phyloP scores from a whole-genome alignment of 2,329 filamentous ascomycete genomes.

The Metarhizium robertsii region DNA sequence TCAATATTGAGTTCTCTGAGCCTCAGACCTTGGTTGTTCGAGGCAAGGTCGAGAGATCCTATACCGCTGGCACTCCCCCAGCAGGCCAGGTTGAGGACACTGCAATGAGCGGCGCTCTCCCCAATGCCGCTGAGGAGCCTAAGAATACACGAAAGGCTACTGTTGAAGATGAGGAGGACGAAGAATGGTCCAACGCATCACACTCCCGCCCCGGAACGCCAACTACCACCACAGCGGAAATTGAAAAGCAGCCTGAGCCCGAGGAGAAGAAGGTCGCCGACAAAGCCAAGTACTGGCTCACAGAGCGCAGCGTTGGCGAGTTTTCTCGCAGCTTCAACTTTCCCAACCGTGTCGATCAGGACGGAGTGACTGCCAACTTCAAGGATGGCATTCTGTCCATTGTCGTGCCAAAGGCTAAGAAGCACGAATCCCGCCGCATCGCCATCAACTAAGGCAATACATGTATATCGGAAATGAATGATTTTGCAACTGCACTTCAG shows the following conservation, averaged over 20 bases:
- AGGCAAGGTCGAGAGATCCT: slow-evolving; percentile 57
- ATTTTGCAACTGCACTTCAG: background rate
- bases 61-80: slow-evolving; percentile 43
- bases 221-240: slow-evolving; percentile 10
- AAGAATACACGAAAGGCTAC: slow-evolving; percentile 45
- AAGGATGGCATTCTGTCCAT: slow-evolving; percentile 58
- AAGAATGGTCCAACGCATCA: slow-evolving; percentile 14
- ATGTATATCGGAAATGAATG: background rate
- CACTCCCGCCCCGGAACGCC: slow-evolving; percentile 4
- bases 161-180: slow-evolving; percentile 52
- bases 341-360: slow-evolving; percentile 53
- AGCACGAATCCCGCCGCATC: slow-evolving; percentile 47
- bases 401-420: slow-evolving; percentile 56
- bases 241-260: slow-evolving; percentile 13
- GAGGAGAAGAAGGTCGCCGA: slow-evolving; percentile 24
- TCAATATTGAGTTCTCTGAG: slow-evolving; percentile 73
- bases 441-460: slow-evolving; percentile 33
- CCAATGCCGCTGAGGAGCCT: slow-evolving; percentile 27
- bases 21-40: slow-evolving; percentile 62
- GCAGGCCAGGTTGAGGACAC: slow-evolving; percentile 38
- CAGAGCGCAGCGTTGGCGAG: slow-evolving; percentile 55
- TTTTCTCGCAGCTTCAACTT: slow-evolving; percentile 63
- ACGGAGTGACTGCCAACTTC: slow-evolving; percentile 50
- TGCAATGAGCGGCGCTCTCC: slow-evolving; percentile 27
- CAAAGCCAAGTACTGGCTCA: slow-evolving; percentile 59